Conservation (phyloP, 75 land plant species). For the Selaginella moellendorffii region DNA sequence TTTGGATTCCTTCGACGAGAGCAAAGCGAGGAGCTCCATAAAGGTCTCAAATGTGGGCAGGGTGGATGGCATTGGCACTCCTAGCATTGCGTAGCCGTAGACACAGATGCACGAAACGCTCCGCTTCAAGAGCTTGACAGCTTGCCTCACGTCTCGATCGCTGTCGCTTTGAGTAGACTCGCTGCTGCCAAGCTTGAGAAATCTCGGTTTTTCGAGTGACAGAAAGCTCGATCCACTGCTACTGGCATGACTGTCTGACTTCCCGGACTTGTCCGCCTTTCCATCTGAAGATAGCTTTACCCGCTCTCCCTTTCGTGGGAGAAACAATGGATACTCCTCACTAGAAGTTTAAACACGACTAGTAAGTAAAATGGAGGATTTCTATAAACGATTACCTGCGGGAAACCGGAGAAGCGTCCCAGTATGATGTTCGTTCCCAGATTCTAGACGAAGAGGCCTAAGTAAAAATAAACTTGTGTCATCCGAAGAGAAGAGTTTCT, state of each 20-base stretch:
- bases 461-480: constrained; percentile 37
- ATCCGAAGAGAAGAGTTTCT: constrained; percentile 20
- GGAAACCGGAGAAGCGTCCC: not conserved
- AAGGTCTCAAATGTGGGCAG: constrained; percentile 82
- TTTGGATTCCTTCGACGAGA: constrained; percentile 49
- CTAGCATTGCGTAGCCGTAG: constrained; percentile 48
- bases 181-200: constrained; percentile 27
- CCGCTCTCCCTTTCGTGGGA: constrained; percentile 32
- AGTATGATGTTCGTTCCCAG: not conserved
- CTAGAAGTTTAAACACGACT: constrained; percentile 23
- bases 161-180: constrained; percentile 44
- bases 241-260: not conserved
- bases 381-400: not conserved
- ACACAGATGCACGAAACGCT: constrained; percentile 84
- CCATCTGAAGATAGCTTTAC: no score
- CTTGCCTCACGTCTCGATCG: constrained; percentile 67
- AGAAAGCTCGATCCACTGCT: no score
- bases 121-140: constrained; percentile 66
- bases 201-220: not conserved
- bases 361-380: constrained; percentile 6
- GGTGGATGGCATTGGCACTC: constrained; percentile 45
- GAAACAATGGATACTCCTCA: constrained; percentile 76
- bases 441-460: not conserved
- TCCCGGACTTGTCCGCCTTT: not conserved
- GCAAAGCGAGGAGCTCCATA: constrained; percentile 41